Evolutionary conservation across 306 rosid species (phyloP), one percentile per base, ranked within the genome.

Genomic region (Malus asiatica): DNA sequence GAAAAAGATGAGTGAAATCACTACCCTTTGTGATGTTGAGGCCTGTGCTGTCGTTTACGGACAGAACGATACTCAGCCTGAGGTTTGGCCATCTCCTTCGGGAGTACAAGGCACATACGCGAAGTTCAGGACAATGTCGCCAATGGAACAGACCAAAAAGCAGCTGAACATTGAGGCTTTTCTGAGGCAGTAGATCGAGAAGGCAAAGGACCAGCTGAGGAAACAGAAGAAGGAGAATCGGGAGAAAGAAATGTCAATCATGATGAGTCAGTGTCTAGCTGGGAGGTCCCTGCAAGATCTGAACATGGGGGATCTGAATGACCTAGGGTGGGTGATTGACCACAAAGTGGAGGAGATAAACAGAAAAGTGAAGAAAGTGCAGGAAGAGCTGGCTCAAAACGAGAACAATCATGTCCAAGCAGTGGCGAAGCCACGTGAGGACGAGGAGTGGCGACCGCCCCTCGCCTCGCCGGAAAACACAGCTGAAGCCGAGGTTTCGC

Each of bases 1-100:
- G 57, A 51, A 51, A 1, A 51, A 51, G 19, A 51, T 51, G 5
- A 13, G 19, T 51, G 57, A 51, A 51, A 5, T 57, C 23, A 57
- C 25, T n/a, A 57, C 11, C n/a, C 61, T 57, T 57, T 57, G 61
- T 42, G 90, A 83, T 3, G 75, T 88, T 61, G 61, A 84, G 1
- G 88, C 87, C 0, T 90, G 90, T n/a, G 86, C 90, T n/a, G 63
- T 90, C 4, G 76, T 90, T 61, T 70, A 69, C 8, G 77, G 77
- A n/a, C 83, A 85, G 22, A 78, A 69, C 45, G 77, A 72, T 9
- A 30, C 84, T 2, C 67, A 75, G 1, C 68, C 86, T 0, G 83
- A 83, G 33, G 64, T 82, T 4, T 85, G 88, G 86, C 90, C 90
- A 18, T 72, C 76, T 30, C 23, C 58, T 2, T 10, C 5, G 2